A percentile compares a stretch with the other conserved stretches of the same genome.
phyloP scores from a whole-genome alignment of 805 yeast genomes.

The Hanseniaspora nectarophila region DNA sequence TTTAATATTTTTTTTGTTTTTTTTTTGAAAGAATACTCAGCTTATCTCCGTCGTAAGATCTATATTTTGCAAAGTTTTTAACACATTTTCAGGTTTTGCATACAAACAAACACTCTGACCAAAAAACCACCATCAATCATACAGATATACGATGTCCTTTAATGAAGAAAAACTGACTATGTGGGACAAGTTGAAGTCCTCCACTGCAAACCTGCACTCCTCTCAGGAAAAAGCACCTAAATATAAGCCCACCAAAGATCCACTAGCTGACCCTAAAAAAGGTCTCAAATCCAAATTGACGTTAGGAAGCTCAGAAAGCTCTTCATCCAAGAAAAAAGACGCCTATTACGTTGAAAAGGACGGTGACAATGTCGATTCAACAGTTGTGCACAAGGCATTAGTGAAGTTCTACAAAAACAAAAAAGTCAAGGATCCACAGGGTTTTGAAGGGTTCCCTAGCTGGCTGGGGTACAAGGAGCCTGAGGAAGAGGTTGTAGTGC shows the following conservation, averaged over 20 bases:
- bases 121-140: no score
- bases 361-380: conserved; percentile 33
- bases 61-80: no score
- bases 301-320: not conserved
- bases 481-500: conserved; percentile 23
- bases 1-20: not conserved
- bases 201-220: conserved; percentile 25
- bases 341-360: conserved; percentile 29
- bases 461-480: conserved; percentile 28
- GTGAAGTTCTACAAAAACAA: conserved; percentile 31
- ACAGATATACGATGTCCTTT: no score
- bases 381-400: conserved; percentile 36
- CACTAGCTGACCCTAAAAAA: not conserved
- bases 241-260: not conserved
- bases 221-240: not conserved
- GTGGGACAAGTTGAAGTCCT: conserved; percentile 26
- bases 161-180: conserved; percentile 13
- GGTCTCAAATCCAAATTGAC: not conserved
- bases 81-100: no score
- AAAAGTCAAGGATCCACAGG: conserved; percentile 17
- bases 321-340: not conserved
- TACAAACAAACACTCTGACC: not conserved
- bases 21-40: no score
- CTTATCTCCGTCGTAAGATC: no score
- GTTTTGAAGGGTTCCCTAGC: conserved; percentile 29